phyloP scores from a whole-genome alignment of 352 stramenopile genomes.

The Phytophthora sansomeana region DNA sequence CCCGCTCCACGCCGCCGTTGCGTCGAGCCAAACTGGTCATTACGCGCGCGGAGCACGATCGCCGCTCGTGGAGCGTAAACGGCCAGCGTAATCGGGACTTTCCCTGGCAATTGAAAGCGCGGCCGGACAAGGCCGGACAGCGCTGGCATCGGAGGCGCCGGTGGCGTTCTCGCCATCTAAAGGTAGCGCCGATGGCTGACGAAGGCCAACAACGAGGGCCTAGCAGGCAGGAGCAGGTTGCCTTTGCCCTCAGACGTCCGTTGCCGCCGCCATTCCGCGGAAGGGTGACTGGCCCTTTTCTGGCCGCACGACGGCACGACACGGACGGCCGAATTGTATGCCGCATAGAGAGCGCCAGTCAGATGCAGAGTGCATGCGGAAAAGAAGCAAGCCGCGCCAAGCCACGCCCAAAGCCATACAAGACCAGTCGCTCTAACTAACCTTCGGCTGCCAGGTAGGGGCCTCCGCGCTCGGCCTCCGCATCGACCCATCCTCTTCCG shows the following conservation, averaged over 20 bases:
- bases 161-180: not conserved
- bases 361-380: conserved; percentile 29
- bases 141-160: too few relatives aligned
- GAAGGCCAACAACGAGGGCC: conserved; percentile 7
- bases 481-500: too few relatives aligned
- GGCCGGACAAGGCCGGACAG: too few relatives aligned
- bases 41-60: not conserved
- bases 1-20: too few relatives aligned
- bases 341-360: conserved; percentile 36
- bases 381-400: conserved; percentile 25
- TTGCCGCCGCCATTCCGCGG: conserved; percentile 7
- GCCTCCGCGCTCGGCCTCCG: too few relatives aligned
- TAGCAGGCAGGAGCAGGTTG: too few relatives aligned
- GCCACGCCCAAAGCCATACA: too few relatives aligned
- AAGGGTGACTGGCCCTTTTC: conserved; percentile 29
- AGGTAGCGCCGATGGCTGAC: conserved; percentile 21
- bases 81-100: not conserved
- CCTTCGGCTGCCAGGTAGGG: too few relatives aligned
- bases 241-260: too few relatives aligned
- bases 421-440: too few relatives aligned
- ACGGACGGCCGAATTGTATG: conserved; percentile 30
- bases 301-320: conserved; percentile 29
- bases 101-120: not conserved
- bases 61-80: not conserved
- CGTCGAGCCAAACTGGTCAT: not conserved